phyloP scores from a whole-genome alignment of 2,329 filamentous ascomycete species.

The Sporothrix sp. region DNA sequence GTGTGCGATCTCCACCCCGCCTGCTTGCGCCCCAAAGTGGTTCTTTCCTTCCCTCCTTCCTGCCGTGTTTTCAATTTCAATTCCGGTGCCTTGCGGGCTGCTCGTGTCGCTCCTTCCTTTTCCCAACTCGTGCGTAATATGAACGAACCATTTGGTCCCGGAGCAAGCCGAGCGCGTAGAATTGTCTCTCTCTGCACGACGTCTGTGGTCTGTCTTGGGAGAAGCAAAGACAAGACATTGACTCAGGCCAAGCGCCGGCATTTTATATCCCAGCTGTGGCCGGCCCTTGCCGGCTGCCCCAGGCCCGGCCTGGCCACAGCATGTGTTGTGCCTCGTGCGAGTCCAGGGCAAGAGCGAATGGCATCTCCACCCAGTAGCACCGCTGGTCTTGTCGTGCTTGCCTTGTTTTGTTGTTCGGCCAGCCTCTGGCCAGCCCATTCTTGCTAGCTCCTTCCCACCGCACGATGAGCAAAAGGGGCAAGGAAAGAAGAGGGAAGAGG shows the following conservation, averaged over 20 bases:
- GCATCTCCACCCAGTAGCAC: no score
- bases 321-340: neutral
- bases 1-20: slow-evolving; percentile 11
- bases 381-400: neutral
- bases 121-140: slow-evolving; percentile 4
- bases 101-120: neutral
- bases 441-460: slow-evolving; percentile 1
- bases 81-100: neutral
- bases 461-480: neutral
- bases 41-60: neutral
- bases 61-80: neutral
- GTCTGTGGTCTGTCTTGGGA: neutral
- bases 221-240: neutral
- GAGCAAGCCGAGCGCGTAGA: neutral
- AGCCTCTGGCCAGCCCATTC: slow-evolving; percentile 10
- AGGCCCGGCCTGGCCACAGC: neutral
- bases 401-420: neutral
- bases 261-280: neutral
- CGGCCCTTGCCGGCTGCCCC: neutral
- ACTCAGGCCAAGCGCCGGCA: neutral
- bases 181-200: neutral
- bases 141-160: neutral
- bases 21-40: neutral
- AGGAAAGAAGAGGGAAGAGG: neutral
- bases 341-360: no score